Percentiles rank a stretch among this genome's conserved stretches.
These are phyloP conservation scores for Melanomma pulvis-pyrius DNA, from an alignment of 495 filamentous ascomycete species.

Conservation along the genomic window DNA sequence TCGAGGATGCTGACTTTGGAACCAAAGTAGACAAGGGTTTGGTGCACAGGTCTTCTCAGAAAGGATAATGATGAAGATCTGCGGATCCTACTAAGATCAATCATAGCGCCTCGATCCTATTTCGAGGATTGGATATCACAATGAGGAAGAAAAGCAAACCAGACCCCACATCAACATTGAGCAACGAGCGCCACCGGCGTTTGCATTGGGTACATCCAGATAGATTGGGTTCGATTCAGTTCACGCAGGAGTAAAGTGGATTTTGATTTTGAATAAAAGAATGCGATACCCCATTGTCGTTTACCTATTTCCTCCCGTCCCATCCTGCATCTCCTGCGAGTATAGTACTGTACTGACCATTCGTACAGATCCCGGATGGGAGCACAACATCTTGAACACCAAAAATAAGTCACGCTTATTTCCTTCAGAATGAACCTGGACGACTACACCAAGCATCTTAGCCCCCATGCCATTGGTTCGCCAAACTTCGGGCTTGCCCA, in stretches of 20 bases:
- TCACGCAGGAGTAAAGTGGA: neutral
- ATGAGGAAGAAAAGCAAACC: neutral
- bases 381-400: neutral
- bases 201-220: neutral
- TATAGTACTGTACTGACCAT: neutral
- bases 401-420: neutral
- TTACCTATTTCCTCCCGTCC: neutral
- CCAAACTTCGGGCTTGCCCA: neutral
- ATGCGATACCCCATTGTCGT: slow-evolving; percentile 1
- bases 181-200: neutral
- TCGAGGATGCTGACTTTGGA: slow-evolving; percentile 84
- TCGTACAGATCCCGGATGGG: neutral
- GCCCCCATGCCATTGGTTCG: neutral
- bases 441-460: neutral
- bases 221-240: neutral
- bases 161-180: neutral
- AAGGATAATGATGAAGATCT: slow-evolving; percentile 7
- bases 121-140: neutral
- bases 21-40: slow-evolving; percentile 70
- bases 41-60: slow-evolving; percentile 9
- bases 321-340: neutral
- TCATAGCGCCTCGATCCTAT: neutral
- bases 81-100: neutral
- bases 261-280: neutral
- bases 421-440: neutral